Percentiles rank a stretch among this genome's conserved stretches.
phyloP scores from a whole-genome alignment of 2,329 filamentous ascomycete genomes.

The Phialocephala subalpina region DNA sequence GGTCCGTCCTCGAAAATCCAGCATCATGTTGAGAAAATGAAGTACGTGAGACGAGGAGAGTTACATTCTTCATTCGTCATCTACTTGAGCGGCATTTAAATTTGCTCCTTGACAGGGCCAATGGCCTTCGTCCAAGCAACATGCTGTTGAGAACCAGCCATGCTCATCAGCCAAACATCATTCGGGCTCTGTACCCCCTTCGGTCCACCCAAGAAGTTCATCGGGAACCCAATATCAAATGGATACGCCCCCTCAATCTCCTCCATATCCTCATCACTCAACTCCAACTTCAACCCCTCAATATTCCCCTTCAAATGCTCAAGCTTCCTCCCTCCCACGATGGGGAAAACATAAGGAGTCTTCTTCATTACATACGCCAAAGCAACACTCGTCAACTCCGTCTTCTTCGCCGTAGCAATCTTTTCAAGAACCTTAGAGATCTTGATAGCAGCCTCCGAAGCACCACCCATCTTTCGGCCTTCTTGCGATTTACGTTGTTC shows the following conservation, averaged over 20 bases:
- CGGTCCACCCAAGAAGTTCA: constrained; percentile 61
- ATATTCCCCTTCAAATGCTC: constrained; percentile 77
- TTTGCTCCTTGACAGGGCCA: constrained; percentile 22
- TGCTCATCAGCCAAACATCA: constrained; percentile 40
- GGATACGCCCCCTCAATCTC: constrained; percentile 68
- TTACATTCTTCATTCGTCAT: background rate
- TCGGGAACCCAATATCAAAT: constrained; percentile 74
- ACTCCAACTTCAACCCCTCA: constrained; percentile 66
- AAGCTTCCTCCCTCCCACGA: constrained; percentile 74
- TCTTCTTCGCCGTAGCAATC: constrained; percentile 63
- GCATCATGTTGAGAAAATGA: no score
- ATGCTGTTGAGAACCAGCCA: constrained; percentile 60
- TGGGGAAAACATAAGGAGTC: constrained; percentile 75
- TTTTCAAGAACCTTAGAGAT: constrained; percentile 65
- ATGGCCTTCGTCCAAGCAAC: constrained; percentile 47
- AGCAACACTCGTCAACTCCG: constrained; percentile 68
- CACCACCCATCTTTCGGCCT: constrained; percentile 40
- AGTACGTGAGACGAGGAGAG: no score
- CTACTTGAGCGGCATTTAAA: no score
- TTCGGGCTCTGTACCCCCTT: constrained; percentile 46
- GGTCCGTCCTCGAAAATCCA: no score
- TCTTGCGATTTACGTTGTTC: constrained; percentile 55
- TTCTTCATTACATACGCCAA: constrained; percentile 79
- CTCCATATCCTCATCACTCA: constrained; percentile 68
- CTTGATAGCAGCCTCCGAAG: constrained; percentile 57